Base-by-base conservation (phyloP, 1,284 basidiomycete species). In the Meira miltonrushii region DNA sequence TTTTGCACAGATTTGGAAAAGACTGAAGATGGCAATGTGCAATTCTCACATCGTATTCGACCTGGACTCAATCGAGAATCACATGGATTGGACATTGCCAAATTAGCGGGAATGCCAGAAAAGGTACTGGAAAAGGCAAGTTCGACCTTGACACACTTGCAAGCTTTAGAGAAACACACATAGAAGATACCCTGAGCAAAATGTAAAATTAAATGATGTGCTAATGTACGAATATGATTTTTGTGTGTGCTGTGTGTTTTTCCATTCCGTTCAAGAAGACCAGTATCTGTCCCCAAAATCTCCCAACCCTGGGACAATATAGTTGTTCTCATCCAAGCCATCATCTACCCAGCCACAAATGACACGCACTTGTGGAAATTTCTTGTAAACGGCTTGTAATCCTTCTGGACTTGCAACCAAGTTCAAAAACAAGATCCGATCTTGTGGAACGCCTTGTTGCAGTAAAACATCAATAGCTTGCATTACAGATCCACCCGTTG, bases 331-430 rank as follows among this genome's bases (percentile, higher is more conserved):
- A 72, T 97, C 94, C 60, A 98, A 83, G 6, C 90, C 89, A 70
- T 93, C 82, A 79, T 98, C 94, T 59, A 98, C 93, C 93, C 94
- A 98, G 0, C 92, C 94, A 81, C 87, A 79, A 77, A 92, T 89
- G 69, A 96, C 87, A 74, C 87, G 87, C 47, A 93, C 81, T 53
- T 84, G 82, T 2, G 93, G 92, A 79, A 88, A 96, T 69, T 83
- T 86, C 19, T 81, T 79, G 76, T 88, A 88, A 78, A 97, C 92
- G 38, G 85, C 87, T 61, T 84, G 84, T 64, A 98, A 82, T 5
- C 94, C 94, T 80, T 97, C 90, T 1, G 94, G 94, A 3, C 90
- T 87, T 15, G 94, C 87, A 67, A 94, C 92, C 77, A 99, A 81
- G 79, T 98, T 97, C 68, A 99, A 85, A 81, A 99, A 99, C 69